phyloP scores from a whole-genome alignment of 2,329 filamentous ascomycete genomes.

The Sporothrix schenckii region DNA sequence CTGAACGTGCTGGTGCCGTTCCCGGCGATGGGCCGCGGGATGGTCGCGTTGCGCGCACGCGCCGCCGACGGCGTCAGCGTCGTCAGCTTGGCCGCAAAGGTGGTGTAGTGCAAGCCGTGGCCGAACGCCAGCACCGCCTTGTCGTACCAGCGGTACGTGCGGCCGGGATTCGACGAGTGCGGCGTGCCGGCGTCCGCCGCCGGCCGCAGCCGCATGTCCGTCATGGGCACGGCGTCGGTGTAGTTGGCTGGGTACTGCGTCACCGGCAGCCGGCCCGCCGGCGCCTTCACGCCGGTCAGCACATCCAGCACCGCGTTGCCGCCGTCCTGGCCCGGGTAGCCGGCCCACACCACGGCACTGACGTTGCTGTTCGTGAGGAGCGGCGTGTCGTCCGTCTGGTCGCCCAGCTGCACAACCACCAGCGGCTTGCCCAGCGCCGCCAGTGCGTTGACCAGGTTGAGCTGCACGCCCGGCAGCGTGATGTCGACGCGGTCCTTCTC shows the following conservation, averaged over 20 bases:
- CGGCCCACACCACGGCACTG: constrained; percentile 58
- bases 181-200: constrained; percentile 1
- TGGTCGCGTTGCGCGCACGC: background rate
- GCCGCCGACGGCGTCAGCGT: background rate
- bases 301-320: constrained; percentile 59
- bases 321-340: constrained; percentile 63
- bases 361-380: constrained; percentile 54
- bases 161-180: constrained; percentile 46
- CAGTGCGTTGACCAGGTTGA: constrained; percentile 54
- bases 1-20: background rate
- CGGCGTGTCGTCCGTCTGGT: constrained; percentile 55
- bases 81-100: constrained; percentile 46
- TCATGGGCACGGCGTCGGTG: constrained; percentile 54
- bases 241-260: constrained; percentile 62
- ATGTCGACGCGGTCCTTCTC: constrained; percentile 55
- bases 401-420: constrained; percentile 55
- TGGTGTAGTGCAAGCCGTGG: constrained; percentile 62
- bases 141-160: constrained; percentile 63
- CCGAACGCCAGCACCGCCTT: constrained; percentile 58
- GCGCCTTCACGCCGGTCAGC: constrained; percentile 53
- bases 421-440: constrained; percentile 52
- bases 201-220: constrained; percentile 58
- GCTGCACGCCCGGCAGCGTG: constrained; percentile 56
- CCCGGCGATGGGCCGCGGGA: background rate
- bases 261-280: constrained; percentile 58